These are phyloP conservation scores for Tubosaeta brunneosetosa DNA, from an alignment of 768 basidiomycete species.

Conservation along the genomic window DNA sequence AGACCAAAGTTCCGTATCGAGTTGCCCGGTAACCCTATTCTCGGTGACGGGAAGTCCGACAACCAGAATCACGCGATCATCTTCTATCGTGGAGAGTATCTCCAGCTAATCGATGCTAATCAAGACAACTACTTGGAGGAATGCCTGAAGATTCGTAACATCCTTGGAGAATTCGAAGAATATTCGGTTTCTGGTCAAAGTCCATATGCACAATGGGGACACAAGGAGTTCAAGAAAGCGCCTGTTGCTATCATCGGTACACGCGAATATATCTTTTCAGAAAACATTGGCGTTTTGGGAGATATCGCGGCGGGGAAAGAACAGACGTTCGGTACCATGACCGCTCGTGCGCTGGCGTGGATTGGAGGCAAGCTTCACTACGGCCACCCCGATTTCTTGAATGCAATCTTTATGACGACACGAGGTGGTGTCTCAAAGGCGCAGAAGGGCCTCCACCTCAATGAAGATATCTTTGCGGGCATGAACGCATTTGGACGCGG, in stretches of 20 bases:
- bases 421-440: constrained; percentile 99
- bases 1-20: constrained; percentile 98
- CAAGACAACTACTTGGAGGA: constrained; percentile 99
- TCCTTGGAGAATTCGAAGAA: constrained; percentile 97
- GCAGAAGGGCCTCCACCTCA: constrained; percentile 96
- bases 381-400: constrained; percentile 98
- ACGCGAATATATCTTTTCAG: constrained; percentile 99
- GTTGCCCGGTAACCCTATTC: constrained; percentile 96
- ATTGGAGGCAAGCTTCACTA: constrained; percentile 99
- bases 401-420: constrained; percentile 96
- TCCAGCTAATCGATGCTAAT: constrained; percentile 99
- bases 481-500: constrained; percentile 99
- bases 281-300: constrained; percentile 98
- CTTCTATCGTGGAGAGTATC: constrained; percentile 98
- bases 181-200: constrained; percentile 86
- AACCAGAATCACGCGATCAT: constrained; percentile 99
- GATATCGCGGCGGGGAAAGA: constrained; percentile 99
- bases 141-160: constrained; percentile 96
- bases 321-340: constrained; percentile 99
- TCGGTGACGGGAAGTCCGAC: constrained; percentile 98
- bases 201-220: constrained; percentile 94
- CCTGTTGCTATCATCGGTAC: constrained; percentile 98
- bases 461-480: constrained; percentile 99
- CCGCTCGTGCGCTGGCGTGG: constrained; percentile 91
- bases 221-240: constrained; percentile 84